Evolutionary conservation across 2,329 filamentous ascomycete species (phyloP).

Genomic region (Neofusicoccum parvum): DNA sequence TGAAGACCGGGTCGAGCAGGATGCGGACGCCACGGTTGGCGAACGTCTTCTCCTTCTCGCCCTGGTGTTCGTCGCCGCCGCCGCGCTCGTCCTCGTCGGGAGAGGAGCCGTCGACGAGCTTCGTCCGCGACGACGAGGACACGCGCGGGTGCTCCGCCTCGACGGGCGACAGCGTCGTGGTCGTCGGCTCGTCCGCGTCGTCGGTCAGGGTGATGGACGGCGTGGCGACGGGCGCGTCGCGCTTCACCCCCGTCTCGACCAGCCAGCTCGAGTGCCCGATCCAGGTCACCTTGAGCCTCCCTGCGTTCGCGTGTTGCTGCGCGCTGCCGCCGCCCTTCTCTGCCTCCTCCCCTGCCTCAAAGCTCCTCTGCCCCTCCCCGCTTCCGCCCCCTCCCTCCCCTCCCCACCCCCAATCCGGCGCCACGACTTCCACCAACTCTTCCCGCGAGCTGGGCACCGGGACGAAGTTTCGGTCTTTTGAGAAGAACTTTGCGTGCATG

Average conservation of each 20-base stretch:
- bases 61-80: background rate
- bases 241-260: slow-evolving; percentile 40
- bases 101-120: background rate
- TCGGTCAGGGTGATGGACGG: slow-evolving; percentile 9
- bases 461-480: slow-evolving; percentile 46
- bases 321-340: background rate
- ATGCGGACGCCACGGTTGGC: slow-evolving; percentile 46
- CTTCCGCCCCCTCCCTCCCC: background rate
- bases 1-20: slow-evolving; percentile 58
- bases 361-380: slow-evolving; percentile 45
- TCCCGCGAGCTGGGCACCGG: slow-evolving; percentile 46
- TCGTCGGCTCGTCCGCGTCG: background rate
- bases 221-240: background rate
- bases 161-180: background rate
- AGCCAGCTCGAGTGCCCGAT: slow-evolving; percentile 55
- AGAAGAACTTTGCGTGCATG: slow-evolving; percentile 40
- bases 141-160: background rate
- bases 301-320: background rate
- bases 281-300: slow-evolving; percentile 51
- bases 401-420: slow-evolving; percentile 40
- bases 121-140: background rate
- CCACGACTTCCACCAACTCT: slow-evolving; percentile 46
- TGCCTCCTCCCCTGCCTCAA: slow-evolving; percentile 27
- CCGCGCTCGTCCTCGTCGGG: background rate
- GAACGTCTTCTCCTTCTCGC: background rate